Conservation (phyloP, 345 rosid species). For the Rubroshorea leprosula region DNA sequence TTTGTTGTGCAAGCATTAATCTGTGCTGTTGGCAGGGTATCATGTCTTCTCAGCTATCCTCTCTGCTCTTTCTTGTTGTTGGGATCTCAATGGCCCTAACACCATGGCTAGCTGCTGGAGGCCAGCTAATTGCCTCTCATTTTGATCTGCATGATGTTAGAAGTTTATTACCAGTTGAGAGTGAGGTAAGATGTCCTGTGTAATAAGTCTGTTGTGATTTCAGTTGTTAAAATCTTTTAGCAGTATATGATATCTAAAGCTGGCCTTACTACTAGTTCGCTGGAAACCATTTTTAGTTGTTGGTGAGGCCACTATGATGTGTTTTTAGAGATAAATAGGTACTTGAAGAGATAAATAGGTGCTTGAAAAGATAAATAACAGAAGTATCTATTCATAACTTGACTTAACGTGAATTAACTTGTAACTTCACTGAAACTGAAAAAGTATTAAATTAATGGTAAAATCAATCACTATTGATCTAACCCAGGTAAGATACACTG, state of each 20-base stretch:
- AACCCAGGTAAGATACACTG: too few relatives aligned
- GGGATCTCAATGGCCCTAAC: conserved; percentile 98
- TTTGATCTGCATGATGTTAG: conserved; percentile 96
- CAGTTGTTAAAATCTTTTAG: background rate
- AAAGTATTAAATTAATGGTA: too few relatives aligned
- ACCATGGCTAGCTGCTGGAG: conserved; percentile 99
- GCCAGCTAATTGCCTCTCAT: conserved; percentile 92
- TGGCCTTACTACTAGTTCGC: conserved; percentile 6
- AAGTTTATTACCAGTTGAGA: conserved; percentile 90
- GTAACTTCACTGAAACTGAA: too few relatives aligned
- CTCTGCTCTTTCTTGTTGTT: conserved; percentile 90
- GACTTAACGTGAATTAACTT: too few relatives aligned
- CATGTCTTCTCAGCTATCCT: conserved; percentile 87
- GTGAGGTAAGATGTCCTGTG: conserved; percentile 58
- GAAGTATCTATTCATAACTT: too few relatives aligned
- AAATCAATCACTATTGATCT: too few relatives aligned
- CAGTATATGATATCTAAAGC: conserved; percentile 1
- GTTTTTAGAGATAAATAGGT: too few relatives aligned
- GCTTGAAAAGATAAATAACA: background rate
- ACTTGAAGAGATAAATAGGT: background rate
- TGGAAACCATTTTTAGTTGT: conserved; percentile 1
- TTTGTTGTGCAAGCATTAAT: conserved; percentile 9
- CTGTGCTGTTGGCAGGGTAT: conserved; percentile 63
- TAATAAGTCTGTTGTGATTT: background rate
- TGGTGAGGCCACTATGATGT: too few relatives aligned